These are phyloP conservation scores for Wickerhamiella sorbophila DNA, from an alignment of 805 yeast species.

Conservation along the genomic window DNA sequence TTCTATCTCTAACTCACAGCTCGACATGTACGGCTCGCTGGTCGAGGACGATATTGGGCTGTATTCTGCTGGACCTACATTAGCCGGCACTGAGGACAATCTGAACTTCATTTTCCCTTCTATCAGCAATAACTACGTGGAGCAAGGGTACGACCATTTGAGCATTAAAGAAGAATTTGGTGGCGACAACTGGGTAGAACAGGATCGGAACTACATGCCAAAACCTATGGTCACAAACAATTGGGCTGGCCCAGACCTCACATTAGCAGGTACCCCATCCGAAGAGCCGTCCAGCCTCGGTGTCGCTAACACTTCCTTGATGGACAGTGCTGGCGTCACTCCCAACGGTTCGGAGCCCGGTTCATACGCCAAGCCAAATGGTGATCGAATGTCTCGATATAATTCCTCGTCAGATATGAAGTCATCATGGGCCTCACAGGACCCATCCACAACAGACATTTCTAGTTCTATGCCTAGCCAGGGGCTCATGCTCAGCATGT, in stretches of 20 bases:
- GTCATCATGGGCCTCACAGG: not conserved
- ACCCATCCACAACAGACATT: not conserved
- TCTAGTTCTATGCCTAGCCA: not conserved
- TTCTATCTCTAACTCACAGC: not conserved
- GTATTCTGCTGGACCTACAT: not conserved
- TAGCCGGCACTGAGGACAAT: not conserved
- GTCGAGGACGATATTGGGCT: not conserved
- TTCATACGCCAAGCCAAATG: too few relatives aligned
- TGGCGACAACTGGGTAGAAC: not conserved
- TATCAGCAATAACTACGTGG: not conserved
- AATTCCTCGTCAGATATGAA: not conserved
- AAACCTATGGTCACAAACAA: not conserved
- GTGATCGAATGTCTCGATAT: not conserved
- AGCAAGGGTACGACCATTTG: not conserved
- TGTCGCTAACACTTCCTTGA: not conserved
- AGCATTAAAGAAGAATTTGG: not conserved
- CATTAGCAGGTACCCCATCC: not conserved
- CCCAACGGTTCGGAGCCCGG: too few relatives aligned
- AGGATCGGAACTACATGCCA: not conserved
- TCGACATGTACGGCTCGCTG: not conserved
- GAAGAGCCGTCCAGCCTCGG: not conserved
- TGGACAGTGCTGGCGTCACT: too few relatives aligned
- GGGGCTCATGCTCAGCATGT: not conserved
- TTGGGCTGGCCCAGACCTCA: not conserved
- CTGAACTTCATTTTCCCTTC: not conserved